Evolutionary conservation across 345 rosid species (phyloP), one percentile per base, ranked within the genome.

Genomic region (Angophora floribunda): DNA sequence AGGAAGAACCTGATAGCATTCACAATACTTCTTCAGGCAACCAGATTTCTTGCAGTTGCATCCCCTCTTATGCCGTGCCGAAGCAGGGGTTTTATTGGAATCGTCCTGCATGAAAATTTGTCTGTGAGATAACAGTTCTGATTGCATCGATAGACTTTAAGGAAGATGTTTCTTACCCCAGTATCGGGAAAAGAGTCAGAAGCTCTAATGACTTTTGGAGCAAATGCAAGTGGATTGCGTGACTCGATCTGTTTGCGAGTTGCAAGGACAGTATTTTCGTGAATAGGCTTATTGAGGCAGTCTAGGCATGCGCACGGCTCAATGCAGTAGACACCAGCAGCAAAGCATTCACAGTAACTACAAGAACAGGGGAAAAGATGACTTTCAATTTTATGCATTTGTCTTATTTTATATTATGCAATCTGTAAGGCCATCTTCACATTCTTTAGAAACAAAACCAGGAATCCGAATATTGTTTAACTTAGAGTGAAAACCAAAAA

Each of bases 301-400:
- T 97, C 98, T 93, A 94, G 96, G 91, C 99, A 98, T 85, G 98
- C 92, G 57, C 99, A 98, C 26, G 99, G 98, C 89, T 95, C 99
- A 52, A 95, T 95, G 90, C 99, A 98, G 88, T 97, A 98, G 22
- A 96, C 96, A 52, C 99, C 99, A 86, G 99, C 98, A 92, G 99
- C 99, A 94, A 98, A 98, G 87, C 99, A 98, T 93, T 98, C 99
- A 86, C 99, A 98, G 90, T 98, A 98, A 90, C 99, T 98, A 55
- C 61, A 28, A 57, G 32, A 16, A 70, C 17, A 55, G 89, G 87
- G 28, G 26, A 52, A 85, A 15, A 13, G 24, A 70, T 75, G 49
- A 75, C 28, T 75, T 75, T 41, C 49, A 3, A 75, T 21, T 19
- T 41, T 75, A 75, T 41, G 15, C 26, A 75, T 75, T 75, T 36